Base-by-base conservation (phyloP, 2,329 filamentous ascomycete species). In the Chaetomium sp. region DNA sequence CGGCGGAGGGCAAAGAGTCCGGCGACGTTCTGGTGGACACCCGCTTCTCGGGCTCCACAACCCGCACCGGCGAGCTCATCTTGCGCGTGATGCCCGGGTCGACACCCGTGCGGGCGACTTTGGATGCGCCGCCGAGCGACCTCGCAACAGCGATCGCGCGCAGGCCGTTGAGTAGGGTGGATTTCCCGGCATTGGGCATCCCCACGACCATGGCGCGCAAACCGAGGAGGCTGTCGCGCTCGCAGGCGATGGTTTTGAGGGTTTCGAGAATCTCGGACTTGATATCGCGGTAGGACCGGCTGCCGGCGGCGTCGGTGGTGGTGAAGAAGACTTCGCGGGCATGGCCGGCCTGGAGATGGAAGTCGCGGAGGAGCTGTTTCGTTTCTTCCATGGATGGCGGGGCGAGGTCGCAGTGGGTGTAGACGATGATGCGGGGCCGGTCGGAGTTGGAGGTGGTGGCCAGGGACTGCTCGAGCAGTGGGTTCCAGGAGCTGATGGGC, bases 101-200 rank as follows among this genome's bases (percentile, higher is more conserved):
- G 9, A 87, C 85, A 8, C 94, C 94, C 1, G 91, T 96, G 59
- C 76, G 79, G 40, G 91, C 89, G 1, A 85, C 91, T 69, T 92
- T 95, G 34, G 69, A 6, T 11, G 40, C 6, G 6, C 11, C 7
- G 11, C 11, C 40, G 6, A 27, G 40, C 40, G 40, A 14, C 40
- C 11, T 11, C 11, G 40, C 6, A 6, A 6, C 40, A n/a, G 40
- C 40, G 11, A 14, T n/a, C 14, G 40, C 40, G 19, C 94, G 86
- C 49, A 97, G 79, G 12, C 85, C 82, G 70, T 99, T 99, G 43
- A 99, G 82, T n/a, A 99, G 77, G 1, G 91, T 91, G 47, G 89
- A 95, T 73, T 99, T 99, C 38, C 94, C 94, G 0, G 96, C 89
- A 68, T 99, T 99, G 38, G 94, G 94, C 91, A 99, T 96, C 54